Conservation (phyloP, 192 early-diverging fungal species). For the Entomortierella chlamydospora region DNA sequence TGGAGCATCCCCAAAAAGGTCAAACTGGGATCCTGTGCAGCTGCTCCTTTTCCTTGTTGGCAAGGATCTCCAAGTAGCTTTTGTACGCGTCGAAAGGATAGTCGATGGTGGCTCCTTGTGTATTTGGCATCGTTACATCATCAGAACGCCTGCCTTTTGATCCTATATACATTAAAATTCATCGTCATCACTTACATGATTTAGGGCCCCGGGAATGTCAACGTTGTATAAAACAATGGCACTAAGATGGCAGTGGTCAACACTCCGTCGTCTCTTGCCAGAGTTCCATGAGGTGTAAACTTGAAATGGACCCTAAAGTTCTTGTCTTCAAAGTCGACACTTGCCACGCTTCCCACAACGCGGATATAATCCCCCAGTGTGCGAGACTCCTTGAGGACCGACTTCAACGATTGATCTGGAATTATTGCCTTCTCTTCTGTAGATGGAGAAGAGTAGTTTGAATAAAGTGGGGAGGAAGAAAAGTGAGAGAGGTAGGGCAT, state of each 20-base stretch:
- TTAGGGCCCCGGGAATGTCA: constrained; percentile 42
- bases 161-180: too few relatives aligned
- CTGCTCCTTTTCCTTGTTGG: constrained; percentile 48
- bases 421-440: constrained; percentile 37
- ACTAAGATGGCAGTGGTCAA: constrained; percentile 27
- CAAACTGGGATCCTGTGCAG: constrained; percentile 55
- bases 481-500: neutral
- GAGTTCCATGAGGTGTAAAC: constrained; percentile 56
- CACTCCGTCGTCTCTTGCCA: constrained; percentile 54
- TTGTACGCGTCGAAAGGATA: constrained; percentile 63
- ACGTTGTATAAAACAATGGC: constrained; percentile 42
- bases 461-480: neutral
- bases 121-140: constrained; percentile 52
- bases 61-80: constrained; percentile 59
- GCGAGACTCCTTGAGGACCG: constrained; percentile 27
- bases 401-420: constrained; percentile 39
- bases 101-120: constrained; percentile 56
- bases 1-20: constrained; percentile 56
- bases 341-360: constrained; percentile 50
- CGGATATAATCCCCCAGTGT: constrained; percentile 53
- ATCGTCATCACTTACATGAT: constrained; percentile 31
- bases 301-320: constrained; percentile 58
- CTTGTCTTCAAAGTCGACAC: constrained; percentile 61
- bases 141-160: constrained; percentile 30
- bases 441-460: constrained; percentile 41